Evolutionary conservation across 129 eudicot genomes (phyloP), one percentile per base, ranked within the genome.

Genomic region (Centrapalus pauciflorus): DNA sequence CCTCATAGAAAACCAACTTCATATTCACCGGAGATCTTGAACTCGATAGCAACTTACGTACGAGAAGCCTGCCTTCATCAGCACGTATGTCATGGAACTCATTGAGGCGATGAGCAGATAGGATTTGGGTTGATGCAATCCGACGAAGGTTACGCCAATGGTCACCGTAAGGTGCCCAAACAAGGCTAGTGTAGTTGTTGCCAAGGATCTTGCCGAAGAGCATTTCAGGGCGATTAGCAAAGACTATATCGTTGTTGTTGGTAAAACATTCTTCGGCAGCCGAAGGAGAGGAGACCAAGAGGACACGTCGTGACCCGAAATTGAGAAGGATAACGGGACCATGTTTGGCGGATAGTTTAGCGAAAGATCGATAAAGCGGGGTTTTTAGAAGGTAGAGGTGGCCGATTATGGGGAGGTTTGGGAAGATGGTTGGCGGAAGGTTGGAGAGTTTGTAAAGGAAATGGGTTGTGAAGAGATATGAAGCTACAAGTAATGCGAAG

Each of bases 251-350:
- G 68, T 84, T 84, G 68, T 84, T 84, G 34, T 74, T 80, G 23
- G 83, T 75, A 1, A 84, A 58, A 17, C 89, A 84, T 60, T 84
- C 85, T 32, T 84, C 85, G n/a, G 84, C 71, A 2, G 67, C 70
- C 3, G 80, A 57, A 1, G 85, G 73, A 13, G 83, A 80, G 45
- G 85, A 77, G 35, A 84, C 29, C 0, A 84, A 4, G 27, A 84
- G 70, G 33, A 77, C 66, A 0, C 34, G 79, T 3, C 89, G 83
- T 2, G 66, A 55, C 0, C 85, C 89, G 20, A 80, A 27, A 16
- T 41, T 50, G 49, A 84, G 85, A n/a, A 27, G 29, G 46, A 80
- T 62, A 0, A 84, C 9, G 8, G 81, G 83, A 35, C 85, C 89
- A 54, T 69, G 33, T 5, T 27, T 55, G 8, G 68, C 16, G 3